Evolutionary conservation across 495 filamentous ascomycete species (phyloP).

Genomic region (Hypoxylon intermedium): DNA sequence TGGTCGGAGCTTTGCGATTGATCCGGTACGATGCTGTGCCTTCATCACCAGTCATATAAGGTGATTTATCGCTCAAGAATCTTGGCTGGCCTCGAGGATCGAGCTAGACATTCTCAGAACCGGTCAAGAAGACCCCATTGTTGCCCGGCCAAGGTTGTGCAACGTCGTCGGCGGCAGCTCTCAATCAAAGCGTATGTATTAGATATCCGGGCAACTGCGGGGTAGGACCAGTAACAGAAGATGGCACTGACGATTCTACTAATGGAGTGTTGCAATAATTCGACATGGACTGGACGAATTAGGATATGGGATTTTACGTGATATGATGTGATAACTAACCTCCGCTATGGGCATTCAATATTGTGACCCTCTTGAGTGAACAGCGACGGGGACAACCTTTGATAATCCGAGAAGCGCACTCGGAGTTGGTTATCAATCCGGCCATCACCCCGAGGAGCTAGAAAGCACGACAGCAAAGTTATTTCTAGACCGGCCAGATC

Average conservation of each 20-base stretch:
- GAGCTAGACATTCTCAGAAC: slow-evolving; percentile 3
- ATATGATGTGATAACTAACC: slow-evolving; percentile 16
- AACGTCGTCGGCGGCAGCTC: slow-evolving; percentile 26
- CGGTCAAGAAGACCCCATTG: slow-evolving; percentile 12
- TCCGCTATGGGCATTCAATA: slow-evolving; percentile 1
- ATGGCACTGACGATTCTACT: slow-evolving; percentile 28
- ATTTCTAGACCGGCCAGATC: slow-evolving; percentile 76
- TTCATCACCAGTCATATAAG: too few species aligned
- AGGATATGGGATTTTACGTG: slow-evolving; percentile 9
- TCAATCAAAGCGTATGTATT: slow-evolving; percentile 28
- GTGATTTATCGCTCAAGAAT: slow-evolving; percentile 20
- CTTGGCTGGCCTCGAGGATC: slow-evolving; percentile 5
- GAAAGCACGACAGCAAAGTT: slow-evolving; percentile 83
- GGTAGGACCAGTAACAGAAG: slow-evolving; percentile 17
- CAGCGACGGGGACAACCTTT: slow-evolving; percentile 9
- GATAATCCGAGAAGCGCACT: neutral
- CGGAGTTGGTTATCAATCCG: neutral
- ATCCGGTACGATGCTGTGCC: too few species aligned
- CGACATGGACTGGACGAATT: slow-evolving; percentile 7
- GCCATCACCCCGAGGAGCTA: slow-evolving; percentile 26
- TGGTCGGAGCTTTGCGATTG: slow-evolving; percentile 20
- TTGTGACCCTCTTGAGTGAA: slow-evolving; percentile 12
- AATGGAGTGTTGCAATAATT: slow-evolving; percentile 10
- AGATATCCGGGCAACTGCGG: slow-evolving; percentile 26
- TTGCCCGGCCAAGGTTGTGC: slow-evolving; percentile 15